Percentiles rank a stretch among this genome's conserved stretches.
Evolutionary conservation across 345 rosid species (phyloP).

Genomic region (Xanthoceras sorbifolium): DNA sequence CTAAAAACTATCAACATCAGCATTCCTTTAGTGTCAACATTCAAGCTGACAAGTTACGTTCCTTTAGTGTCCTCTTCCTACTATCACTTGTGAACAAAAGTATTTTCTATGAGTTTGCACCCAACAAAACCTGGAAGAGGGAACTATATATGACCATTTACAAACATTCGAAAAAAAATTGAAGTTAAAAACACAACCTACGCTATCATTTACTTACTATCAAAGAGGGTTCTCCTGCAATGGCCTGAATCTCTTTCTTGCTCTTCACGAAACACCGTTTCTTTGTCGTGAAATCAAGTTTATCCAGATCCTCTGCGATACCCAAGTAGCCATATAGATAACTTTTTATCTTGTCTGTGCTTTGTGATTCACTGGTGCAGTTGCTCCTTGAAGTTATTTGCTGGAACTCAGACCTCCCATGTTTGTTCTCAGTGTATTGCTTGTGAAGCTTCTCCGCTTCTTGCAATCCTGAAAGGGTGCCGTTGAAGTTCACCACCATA

Average conservation of each 20-base stretch:
- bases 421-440: slow-evolving; percentile 34
- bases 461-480: slow-evolving; percentile 44
- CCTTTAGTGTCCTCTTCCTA: background rate
- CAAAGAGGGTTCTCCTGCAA: slow-evolving; percentile 23
- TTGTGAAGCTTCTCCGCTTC: slow-evolving; percentile 52
- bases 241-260: slow-evolving; percentile 44
- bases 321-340: slow-evolving; percentile 54
- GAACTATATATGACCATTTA: background rate
- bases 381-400: slow-evolving; percentile 9
- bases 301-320: slow-evolving; percentile 47
- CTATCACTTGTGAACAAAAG: background rate
- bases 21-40: background rate
- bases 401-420: slow-evolving; percentile 43
- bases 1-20: background rate
- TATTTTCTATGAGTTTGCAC: background rate
- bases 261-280: slow-evolving; percentile 42
- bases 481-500: slow-evolving; percentile 46
- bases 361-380: slow-evolving; percentile 2
- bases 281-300: slow-evolving; percentile 43
- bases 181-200: background rate
- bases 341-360: slow-evolving; percentile 20
- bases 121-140: background rate
- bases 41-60: background rate
- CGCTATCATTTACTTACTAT: background rate
- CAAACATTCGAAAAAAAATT: background rate